Evolutionary conservation across 495 filamentous ascomycete species (phyloP).

Genomic region (Tuber calosporum): DNA sequence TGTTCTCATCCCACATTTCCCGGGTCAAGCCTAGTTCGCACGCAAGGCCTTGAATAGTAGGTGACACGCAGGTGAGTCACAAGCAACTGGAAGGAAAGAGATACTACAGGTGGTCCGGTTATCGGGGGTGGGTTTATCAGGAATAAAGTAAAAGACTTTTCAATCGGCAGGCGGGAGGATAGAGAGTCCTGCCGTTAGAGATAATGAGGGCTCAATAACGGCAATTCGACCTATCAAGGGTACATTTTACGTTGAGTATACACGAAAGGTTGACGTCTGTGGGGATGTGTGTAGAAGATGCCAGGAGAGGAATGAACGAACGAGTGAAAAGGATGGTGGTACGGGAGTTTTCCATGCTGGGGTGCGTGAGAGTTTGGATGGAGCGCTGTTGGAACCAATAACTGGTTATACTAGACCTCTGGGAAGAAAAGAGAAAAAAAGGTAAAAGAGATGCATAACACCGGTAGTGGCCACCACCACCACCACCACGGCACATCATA

Average conservation of each 20-base stretch:
- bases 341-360: background rate
- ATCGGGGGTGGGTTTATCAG: conserved; percentile 1
- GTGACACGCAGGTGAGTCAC: conserved; percentile 13
- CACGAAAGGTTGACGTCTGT: background rate
- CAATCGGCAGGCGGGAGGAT: background rate
- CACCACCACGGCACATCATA: background rate
- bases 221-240: background rate
- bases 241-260: background rate
- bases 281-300: background rate
- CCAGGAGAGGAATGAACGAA: background rate
- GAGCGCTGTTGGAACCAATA: background rate
- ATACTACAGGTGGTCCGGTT: conserved; percentile 3
- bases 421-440: background rate
- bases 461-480: background rate
- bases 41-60: conserved; percentile 2
- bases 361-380: background rate
- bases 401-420: background rate
- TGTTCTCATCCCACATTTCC: background rate
- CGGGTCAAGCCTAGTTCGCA: background rate
- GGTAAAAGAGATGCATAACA: background rate
- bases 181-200: background rate
- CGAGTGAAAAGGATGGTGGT: background rate
- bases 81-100: background rate
- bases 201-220: background rate
- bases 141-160: background rate